Evolutionary conservation across 148 eudicot genomes (phyloP).

Genomic region (Pouteria glomerata): DNA sequence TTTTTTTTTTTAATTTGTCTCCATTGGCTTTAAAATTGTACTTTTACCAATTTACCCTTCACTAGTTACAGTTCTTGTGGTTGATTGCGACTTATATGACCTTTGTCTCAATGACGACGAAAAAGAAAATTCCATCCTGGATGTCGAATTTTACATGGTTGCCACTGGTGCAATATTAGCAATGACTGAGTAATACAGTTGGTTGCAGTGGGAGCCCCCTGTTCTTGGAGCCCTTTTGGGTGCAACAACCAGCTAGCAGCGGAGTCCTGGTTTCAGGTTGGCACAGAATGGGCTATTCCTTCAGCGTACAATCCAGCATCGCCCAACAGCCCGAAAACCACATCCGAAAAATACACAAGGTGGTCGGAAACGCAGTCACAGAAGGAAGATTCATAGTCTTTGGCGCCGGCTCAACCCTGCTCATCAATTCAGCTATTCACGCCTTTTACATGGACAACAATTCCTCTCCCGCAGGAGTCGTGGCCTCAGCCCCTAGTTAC

Average conservation of each 20-base stretch:
- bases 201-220: slow-evolving; percentile 35
- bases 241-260: slow-evolving; percentile 23
- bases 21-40: too few relatives aligned
- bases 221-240: slow-evolving; percentile 41
- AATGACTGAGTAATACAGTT: too few relatives aligned
- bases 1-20: too few relatives aligned
- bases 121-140: too few relatives aligned
- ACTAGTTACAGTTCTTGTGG: too few relatives aligned
- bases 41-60: too few relatives aligned
- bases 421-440: slow-evolving; percentile 41
- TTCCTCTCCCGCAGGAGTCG: slow-evolving; percentile 20
- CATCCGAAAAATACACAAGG: slow-evolving; percentile 26
- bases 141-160: too few relatives aligned
- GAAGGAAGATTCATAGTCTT: slow-evolving; percentile 27
- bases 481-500: slow-evolving; percentile 34
- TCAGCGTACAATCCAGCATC: not conserved
- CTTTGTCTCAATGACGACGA: too few relatives aligned
- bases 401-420: slow-evolving; percentile 42
- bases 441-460: slow-evolving; percentile 24
- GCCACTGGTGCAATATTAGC: too few relatives aligned
- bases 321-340: slow-evolving; percentile 22
- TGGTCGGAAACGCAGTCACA: slow-evolving; percentile 34
- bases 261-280: slow-evolving; percentile 38
- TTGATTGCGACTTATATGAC: too few relatives aligned
- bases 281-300: slow-evolving; percentile 39